phyloP scores from a whole-genome alignment of 2,329 filamentous ascomycete species.

The Aureobasidium sp. region DNA sequence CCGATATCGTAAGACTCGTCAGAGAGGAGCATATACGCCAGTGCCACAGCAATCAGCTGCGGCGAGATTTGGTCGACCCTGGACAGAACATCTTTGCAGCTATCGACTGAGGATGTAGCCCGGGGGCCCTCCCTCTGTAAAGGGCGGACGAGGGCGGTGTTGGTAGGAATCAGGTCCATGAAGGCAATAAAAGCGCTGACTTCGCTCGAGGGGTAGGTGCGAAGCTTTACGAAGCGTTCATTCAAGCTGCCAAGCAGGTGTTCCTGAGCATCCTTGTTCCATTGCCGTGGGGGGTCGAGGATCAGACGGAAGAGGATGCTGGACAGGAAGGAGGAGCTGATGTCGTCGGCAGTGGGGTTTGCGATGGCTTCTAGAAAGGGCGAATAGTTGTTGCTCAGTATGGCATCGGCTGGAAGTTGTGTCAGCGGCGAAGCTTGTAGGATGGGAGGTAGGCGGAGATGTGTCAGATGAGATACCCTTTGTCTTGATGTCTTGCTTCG shows the following conservation, averaged over 20 bases:
- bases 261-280: conserved; percentile 65
- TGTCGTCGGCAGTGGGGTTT: conserved; percentile 51
- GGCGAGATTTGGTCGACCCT: conserved; percentile 55
- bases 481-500: conserved; percentile 70
- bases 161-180: conserved; percentile 49
- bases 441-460: background rate
- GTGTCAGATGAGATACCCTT: conserved; percentile 58
- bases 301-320: conserved; percentile 78
- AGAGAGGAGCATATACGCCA: conserved; percentile 62
- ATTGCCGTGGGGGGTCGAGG: conserved; percentile 77
- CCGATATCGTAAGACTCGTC: conserved; percentile 59
- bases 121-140: conserved; percentile 68
- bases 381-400: conserved; percentile 70
- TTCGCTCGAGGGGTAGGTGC: conserved; percentile 59
- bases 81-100: conserved; percentile 52
- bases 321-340: conserved; percentile 63
- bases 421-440: background rate
- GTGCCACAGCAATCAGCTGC: conserved; percentile 64
- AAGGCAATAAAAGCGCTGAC: conserved; percentile 64
- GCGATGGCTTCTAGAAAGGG: conserved; percentile 72
- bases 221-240: conserved; percentile 58
- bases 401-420: conserved; percentile 64
- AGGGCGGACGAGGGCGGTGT: conserved; percentile 51
- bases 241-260: conserved; percentile 59
- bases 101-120: conserved; percentile 68